Percentiles rank a stretch among this genome's conserved stretches.
phyloP scores from a whole-genome alignment of 805 yeast genomes.

The Metschnikowia amazonensis region DNA sequence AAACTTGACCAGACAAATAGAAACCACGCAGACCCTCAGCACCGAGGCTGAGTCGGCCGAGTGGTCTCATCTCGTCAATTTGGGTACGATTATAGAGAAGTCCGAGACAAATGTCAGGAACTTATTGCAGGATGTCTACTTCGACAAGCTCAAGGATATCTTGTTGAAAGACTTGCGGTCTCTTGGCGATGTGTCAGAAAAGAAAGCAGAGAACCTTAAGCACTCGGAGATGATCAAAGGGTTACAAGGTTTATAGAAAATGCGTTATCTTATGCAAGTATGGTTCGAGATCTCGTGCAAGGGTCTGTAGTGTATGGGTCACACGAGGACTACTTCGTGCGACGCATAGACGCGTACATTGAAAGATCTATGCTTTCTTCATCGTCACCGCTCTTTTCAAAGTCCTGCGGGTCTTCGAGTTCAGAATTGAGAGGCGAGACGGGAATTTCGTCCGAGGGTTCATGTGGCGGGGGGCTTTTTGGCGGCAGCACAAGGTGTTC shows the following conservation, averaged over 20 bases:
- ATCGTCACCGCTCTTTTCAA: slow-evolving; percentile 13
- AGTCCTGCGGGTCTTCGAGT: slow-evolving; percentile 1
- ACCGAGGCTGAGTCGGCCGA: slow-evolving; percentile 40
- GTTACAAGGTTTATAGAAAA: slow-evolving; percentile 29
- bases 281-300: neutral
- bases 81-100: slow-evolving; percentile 84
- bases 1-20: slow-evolving; percentile 78
- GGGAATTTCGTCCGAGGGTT: neutral
- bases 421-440: slow-evolving; percentile 2
- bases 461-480: neutral
- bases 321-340: neutral
- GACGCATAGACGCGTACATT: slow-evolving; percentile 22
- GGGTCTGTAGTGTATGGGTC: neutral
- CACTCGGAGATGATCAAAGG: slow-evolving; percentile 39
- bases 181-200: slow-evolving; percentile 31
- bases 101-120: slow-evolving; percentile 84
- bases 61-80: slow-evolving; percentile 73
- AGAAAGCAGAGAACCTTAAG: slow-evolving; percentile 28
- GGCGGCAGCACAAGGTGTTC: slow-evolving; percentile 3
- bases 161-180: slow-evolving; percentile 46
- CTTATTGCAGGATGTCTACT: slow-evolving; percentile 86
- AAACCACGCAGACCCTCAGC: slow-evolving; percentile 45
- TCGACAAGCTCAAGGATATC: slow-evolving; percentile 90
- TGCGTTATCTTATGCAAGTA: neutral
- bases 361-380: slow-evolving; percentile 26